phyloP scores from a whole-genome alignment of 306 rosid species.

The Trifolium fragiferum region DNA sequence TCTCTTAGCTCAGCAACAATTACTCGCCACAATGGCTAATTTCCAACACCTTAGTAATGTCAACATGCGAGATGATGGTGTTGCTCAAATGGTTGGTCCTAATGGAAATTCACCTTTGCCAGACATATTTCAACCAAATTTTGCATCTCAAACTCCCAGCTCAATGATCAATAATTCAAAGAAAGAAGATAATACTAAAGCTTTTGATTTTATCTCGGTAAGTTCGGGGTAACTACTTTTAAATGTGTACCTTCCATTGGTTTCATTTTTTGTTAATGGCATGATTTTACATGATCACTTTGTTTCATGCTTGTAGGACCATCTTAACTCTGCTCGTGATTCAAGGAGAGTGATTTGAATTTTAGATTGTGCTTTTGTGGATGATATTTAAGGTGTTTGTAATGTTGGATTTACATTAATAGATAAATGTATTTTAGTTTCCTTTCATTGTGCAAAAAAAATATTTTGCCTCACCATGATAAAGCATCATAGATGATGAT shows the following conservation, averaged over 20 bases:
- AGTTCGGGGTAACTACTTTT: slow-evolving; percentile 53
- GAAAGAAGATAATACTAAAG: slow-evolving; percentile 89
- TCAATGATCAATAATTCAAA: slow-evolving; percentile 71
- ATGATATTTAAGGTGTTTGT: slow-evolving; percentile 28
- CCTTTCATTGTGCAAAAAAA: slow-evolving; percentile 33
- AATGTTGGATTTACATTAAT: slow-evolving; percentile 41
- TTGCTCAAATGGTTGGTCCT: slow-evolving; percentile 57
- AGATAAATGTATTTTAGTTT: slow-evolving; percentile 32
- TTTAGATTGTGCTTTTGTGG: slow-evolving; percentile 37
- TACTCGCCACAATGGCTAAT: slow-evolving; percentile 82
- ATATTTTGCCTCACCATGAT: slow-evolving; percentile 43
- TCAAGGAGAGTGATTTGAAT: slow-evolving; percentile 70
- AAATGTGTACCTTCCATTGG: neutral
- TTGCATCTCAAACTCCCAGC: slow-evolving; percentile 60
- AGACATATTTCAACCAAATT: slow-evolving; percentile 83
- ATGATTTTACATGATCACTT: slow-evolving; percentile 37
- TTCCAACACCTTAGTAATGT: slow-evolving; percentile 73
- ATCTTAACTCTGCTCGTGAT: slow-evolving; percentile 83
- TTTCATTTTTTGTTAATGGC: slow-evolving; percentile 34
- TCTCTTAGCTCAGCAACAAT: slow-evolving; percentile 82
- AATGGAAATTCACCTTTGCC: slow-evolving; percentile 71
- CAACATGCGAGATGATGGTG: slow-evolving; percentile 58
- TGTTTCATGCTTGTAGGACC: slow-evolving; percentile 72
- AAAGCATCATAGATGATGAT: slow-evolving; percentile 37
- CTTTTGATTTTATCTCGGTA: slow-evolving; percentile 97